Evolutionary conservation across 1,284 basidiomycete species (phyloP).

Genomic region (Tilletiopsis washingtonensis): DNA sequence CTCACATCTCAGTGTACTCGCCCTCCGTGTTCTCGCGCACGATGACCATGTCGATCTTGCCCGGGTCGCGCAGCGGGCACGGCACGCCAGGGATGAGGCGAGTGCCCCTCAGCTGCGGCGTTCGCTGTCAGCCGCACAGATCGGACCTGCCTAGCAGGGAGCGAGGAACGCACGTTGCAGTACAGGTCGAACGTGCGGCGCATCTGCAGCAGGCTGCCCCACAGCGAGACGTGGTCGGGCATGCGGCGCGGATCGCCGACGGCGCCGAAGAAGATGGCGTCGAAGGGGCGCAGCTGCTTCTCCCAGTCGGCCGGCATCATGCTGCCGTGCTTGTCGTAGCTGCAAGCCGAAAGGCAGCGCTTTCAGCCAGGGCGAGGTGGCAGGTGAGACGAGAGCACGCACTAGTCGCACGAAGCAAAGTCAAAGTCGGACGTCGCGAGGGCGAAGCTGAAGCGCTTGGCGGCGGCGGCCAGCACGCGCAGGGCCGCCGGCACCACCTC

Average conservation of each 20-base stretch:
- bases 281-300: slow-evolving; percentile 41
- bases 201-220: slow-evolving; percentile 55
- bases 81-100: too few species aligned
- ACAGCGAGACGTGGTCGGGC: slow-evolving; percentile 58
- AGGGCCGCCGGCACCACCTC: slow-evolving; percentile 45
- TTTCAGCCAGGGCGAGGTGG: too few species aligned
- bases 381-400: too few species aligned
- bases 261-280: slow-evolving; percentile 51
- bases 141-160: slow-evolving; percentile 19
- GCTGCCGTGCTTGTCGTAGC: slow-evolving; percentile 44
- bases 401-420: slow-evolving; percentile 48
- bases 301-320: slow-evolving; percentile 50
- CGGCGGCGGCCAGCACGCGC: slow-evolving; percentile 19
- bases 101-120: too few species aligned
- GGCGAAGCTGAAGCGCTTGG: slow-evolving; percentile 46
- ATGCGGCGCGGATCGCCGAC: slow-evolving; percentile 51
- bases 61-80: too few species aligned
- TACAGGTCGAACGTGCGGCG: slow-evolving; percentile 57
- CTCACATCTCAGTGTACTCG: slow-evolving; percentile 53
- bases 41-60: slow-evolving; percentile 56
- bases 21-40: slow-evolving; percentile 57
- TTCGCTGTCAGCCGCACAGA: not conserved
- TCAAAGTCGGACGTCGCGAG: slow-evolving; percentile 50
- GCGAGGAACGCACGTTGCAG: slow-evolving; percentile 55
- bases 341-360: too few species aligned